Evolutionary conservation across 257 asterid genomes (phyloP).

Genomic region (Solanum paucissectum): DNA sequence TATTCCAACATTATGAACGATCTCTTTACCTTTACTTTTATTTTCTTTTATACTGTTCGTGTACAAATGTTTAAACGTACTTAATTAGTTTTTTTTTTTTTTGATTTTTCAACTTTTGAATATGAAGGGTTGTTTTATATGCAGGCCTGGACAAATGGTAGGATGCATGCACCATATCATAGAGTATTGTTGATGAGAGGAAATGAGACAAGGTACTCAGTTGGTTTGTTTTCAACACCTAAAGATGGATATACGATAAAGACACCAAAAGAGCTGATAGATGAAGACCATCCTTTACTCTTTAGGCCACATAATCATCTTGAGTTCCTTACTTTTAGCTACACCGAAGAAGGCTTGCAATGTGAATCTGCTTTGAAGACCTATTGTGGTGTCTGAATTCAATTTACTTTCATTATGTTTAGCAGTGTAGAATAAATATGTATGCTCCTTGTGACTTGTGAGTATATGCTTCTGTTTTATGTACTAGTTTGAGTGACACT

Average conservation of each 20-base stretch:
- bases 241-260: slow-evolving; percentile 17
- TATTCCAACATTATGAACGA: background rate
- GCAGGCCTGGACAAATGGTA: slow-evolving; percentile 65
- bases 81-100: too few species aligned
- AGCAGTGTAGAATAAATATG: background rate
- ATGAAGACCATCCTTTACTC: slow-evolving; percentile 40
- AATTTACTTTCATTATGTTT: background rate
- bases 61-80: too few species aligned
- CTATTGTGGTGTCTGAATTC: slow-evolving; percentile 25
- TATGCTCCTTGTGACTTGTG: background rate
- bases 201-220: slow-evolving; percentile 19
- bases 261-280: slow-evolving; percentile 34
- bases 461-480: background rate
- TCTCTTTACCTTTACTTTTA: too few species aligned
- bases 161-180: slow-evolving; percentile 34
- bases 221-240: slow-evolving; percentile 29
- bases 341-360: slow-evolving; percentile 13
- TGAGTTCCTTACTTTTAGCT: slow-evolving; percentile 21
- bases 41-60: too few species aligned
- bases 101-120: too few species aligned
- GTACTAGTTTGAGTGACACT: too few species aligned
- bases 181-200: slow-evolving; percentile 34
- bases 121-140: background rate
- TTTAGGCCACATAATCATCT: slow-evolving; percentile 34
- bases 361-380: slow-evolving; percentile 23